Percentiles rank a stretch among this genome's conserved stretches.
Conservation (phyloP, 2,329 filamentous ascomycete species). For the Arthrobotrys sinensis region DNA sequence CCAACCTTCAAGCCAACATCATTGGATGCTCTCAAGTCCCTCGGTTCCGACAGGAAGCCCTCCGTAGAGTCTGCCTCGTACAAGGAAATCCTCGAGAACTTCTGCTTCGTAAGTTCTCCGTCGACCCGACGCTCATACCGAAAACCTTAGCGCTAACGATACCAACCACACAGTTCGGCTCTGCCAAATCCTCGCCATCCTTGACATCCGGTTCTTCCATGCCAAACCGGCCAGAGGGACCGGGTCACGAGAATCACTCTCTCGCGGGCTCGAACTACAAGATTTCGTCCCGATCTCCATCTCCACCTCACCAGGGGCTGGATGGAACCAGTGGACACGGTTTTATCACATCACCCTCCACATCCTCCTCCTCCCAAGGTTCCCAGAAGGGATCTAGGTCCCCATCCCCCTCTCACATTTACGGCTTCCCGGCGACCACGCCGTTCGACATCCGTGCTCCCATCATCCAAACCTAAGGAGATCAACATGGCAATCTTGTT, state of each 20-base stretch:
- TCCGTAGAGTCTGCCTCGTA: conserved; percentile 89
- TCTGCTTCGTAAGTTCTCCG: conserved; percentile 95
- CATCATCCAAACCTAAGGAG: conserved; percentile 53
- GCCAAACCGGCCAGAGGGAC: conserved; percentile 41
- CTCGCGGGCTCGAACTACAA: conserved; percentile 31
- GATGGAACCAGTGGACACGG: conserved; percentile 39
- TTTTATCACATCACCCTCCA: conserved; percentile 28
- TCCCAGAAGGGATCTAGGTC: conserved; percentile 54
- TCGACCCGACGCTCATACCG: conserved; percentile 55
- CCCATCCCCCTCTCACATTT: conserved; percentile 53
- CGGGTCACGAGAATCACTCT: conserved; percentile 35
- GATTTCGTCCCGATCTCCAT: conserved; percentile 42
- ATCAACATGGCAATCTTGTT: conserved; percentile 29
- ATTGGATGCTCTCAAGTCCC: conserved; percentile 54
- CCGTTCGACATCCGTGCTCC: conserved; percentile 51
- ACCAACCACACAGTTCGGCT: conserved; percentile 55
- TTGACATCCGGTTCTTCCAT: conserved; percentile 44
- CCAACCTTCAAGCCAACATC: conserved; percentile 45
- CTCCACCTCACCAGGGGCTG: conserved; percentile 46
- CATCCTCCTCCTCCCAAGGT: conserved; percentile 43
- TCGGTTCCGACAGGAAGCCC: conserved; percentile 72
- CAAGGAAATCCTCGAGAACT: conserved; percentile 97
- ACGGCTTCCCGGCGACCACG: conserved; percentile 45
- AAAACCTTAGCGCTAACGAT: conserved; percentile 57
- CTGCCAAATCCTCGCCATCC: conserved; percentile 58